Evolutionary conservation across 148 eudicot species (phyloP).

Genomic region (Hydrangea macrophylla): DNA sequence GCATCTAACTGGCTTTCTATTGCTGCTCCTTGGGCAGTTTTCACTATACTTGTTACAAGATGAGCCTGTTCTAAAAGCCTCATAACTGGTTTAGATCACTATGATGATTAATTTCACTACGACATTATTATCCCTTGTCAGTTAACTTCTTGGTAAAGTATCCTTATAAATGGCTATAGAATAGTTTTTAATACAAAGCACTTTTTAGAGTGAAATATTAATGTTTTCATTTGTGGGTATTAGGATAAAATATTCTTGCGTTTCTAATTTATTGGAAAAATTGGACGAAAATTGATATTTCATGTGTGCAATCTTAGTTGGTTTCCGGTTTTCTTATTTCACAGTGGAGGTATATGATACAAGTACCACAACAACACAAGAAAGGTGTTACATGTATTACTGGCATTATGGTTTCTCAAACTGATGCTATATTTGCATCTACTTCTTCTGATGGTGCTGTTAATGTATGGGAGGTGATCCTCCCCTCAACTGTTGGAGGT

Average conservation of each 20-base stretch:
- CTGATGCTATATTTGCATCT: slow-evolving; percentile 76
- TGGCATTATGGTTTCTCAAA: slow-evolving; percentile 59
- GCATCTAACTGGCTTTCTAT: too few relatives aligned
- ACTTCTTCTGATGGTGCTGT: slow-evolving; percentile 86
- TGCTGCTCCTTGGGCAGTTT: too few relatives aligned
- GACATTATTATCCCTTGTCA: too few relatives aligned
- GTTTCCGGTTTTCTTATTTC: slow-evolving; percentile 7
- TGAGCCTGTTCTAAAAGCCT: too few relatives aligned
- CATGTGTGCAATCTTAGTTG: too few relatives aligned
- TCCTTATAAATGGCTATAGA: background rate
- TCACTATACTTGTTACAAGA: too few relatives aligned
- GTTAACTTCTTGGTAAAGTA: too few relatives aligned
- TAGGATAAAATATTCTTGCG: too few relatives aligned
- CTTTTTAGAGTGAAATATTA: background rate
- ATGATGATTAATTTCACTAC: too few relatives aligned
- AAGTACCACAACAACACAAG: slow-evolving; percentile 69
- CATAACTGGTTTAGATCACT: too few relatives aligned
- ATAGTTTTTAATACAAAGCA: background rate
- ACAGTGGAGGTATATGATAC: slow-evolving; percentile 78
- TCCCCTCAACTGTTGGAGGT: slow-evolving; percentile 62
- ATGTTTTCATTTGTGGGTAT: too few relatives aligned
- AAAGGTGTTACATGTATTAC: slow-evolving; percentile 97
- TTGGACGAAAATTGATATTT: slow-evolving; percentile 9
- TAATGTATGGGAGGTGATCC: slow-evolving; percentile 63
- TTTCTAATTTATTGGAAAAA: background rate